Evolutionary conservation across 23 red algal genomes (phyloP).

Genomic region (Chondrus crispus): DNA sequence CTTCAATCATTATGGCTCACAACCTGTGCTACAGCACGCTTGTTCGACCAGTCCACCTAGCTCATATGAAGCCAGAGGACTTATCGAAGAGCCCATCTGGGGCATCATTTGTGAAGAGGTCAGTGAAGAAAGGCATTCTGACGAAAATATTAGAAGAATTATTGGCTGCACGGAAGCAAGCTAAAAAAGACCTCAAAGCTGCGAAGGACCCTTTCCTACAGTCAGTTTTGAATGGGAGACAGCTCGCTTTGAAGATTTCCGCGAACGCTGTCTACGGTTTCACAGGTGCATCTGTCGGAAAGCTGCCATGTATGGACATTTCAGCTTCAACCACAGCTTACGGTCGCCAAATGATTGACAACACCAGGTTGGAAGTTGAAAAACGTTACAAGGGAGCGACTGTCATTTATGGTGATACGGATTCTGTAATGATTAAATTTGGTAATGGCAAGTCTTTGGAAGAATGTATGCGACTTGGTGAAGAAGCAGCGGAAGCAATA

Average conservation of each 20-base stretch:
- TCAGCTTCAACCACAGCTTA: constrained; percentile 92
- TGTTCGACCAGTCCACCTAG: constrained; percentile 39
- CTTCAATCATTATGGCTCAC: constrained; percentile 99
- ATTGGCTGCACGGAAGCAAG: constrained; percentile 83
- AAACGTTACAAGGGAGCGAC: constrained; percentile 70
- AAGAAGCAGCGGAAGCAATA: constrained; percentile 80
- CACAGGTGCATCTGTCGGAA: constrained; percentile 92
- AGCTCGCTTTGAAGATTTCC: constrained; percentile 97
- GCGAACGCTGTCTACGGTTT: constrained; percentile 99
- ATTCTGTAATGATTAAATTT: constrained; percentile 99
- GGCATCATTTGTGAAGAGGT: constrained; percentile 74
- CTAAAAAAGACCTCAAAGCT: constrained; percentile 83
- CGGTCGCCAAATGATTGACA: constrained; percentile 97
- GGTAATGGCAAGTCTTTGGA: constrained; percentile 45
- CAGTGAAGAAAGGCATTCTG: constrained; percentile 80
- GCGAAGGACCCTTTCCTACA: constrained; percentile 87
- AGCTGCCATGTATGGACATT: constrained; percentile 99
- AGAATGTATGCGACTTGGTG: constrained; percentile 79
- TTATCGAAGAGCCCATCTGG: constrained; percentile 70
- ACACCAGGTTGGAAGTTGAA: constrained; percentile 75
- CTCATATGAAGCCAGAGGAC: constrained; percentile 58
- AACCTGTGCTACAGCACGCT: constrained; percentile 95
- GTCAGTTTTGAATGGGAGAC: constrained; percentile 91
- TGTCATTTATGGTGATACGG: constrained; percentile 98
- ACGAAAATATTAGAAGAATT: constrained; percentile 93